Evolutionary conservation across 371 early-diverging fungal species (phyloP).

Genomic region (Mucor circinelloides): DNA sequence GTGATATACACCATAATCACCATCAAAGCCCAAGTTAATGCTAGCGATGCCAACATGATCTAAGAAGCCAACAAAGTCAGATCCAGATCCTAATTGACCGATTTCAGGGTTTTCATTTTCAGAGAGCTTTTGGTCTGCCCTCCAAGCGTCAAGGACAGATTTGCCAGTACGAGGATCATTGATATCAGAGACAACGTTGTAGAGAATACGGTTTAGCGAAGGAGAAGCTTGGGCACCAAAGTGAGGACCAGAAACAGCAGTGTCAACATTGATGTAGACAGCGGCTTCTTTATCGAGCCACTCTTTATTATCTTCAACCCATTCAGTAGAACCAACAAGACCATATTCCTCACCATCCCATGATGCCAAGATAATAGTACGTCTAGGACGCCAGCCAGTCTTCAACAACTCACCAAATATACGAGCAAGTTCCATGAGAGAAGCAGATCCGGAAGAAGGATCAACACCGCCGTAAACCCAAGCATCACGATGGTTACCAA

Average conservation of each 20-base stretch:
- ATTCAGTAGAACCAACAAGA: conserved; percentile 70
- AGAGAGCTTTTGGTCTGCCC: conserved; percentile 6
- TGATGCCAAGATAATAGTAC: conserved; percentile 66
- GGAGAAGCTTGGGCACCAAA: conserved; percentile 60
- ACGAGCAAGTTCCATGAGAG: conserved; percentile 63
- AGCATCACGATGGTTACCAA: conserved; percentile 70
- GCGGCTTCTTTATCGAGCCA: conserved; percentile 58
- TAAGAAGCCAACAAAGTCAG: conserved; percentile 63
- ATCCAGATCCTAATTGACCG: conserved; percentile 54
- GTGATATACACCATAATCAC: conserved; percentile 64
- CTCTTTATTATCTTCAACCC: conserved; percentile 66
- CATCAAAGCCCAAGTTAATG: conserved; percentile 54
- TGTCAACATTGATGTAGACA: conserved; percentile 67
- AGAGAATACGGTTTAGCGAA: conserved; percentile 50
- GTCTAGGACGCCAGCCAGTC: conserved; percentile 69
- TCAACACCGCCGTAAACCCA: conserved; percentile 75
- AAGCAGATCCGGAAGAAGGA: conserved; percentile 66
- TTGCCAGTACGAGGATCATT: conserved; percentile 50
- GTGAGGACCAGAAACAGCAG: conserved; percentile 51
- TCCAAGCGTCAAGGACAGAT: conserved; percentile 61
- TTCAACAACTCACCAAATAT: conserved; percentile 55
- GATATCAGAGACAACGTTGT: conserved; percentile 51
- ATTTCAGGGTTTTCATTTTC: conserved; percentile 22
- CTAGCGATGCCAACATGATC: conserved; percentile 67
- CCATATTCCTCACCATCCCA: conserved; percentile 79